Percentiles rank a stretch among this genome's conserved stretches.
Evolutionary conservation across 495 filamentous ascomycete species (phyloP).

Genomic region (Jackrogersella minutella): DNA sequence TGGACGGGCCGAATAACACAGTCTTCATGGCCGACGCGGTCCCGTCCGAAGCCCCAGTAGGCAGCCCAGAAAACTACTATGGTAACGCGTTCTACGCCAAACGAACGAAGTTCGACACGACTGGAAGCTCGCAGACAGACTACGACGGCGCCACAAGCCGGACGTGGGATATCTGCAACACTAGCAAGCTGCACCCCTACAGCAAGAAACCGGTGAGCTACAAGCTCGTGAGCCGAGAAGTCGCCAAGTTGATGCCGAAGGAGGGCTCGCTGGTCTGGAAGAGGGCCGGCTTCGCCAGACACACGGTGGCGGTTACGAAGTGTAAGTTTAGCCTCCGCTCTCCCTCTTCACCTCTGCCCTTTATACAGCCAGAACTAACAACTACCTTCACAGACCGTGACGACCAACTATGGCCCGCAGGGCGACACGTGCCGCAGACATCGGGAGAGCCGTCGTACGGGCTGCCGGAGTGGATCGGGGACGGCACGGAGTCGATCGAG

Average conservation of each 20-base stretch:
- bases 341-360: not conserved
- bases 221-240: slow-evolving; percentile 89
- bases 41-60: slow-evolving; percentile 71
- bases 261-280: slow-evolving; percentile 90
- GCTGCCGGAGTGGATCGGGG: slow-evolving; percentile 83
- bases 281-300: slow-evolving; percentile 87
- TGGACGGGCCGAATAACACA: slow-evolving; percentile 88
- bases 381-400: slow-evolving; percentile 68
- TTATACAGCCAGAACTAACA: not conserved
- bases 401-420: slow-evolving; percentile 89
- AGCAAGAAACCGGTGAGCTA: slow-evolving; percentile 88
- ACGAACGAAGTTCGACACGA: slow-evolving; percentile 80
- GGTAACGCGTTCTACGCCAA: slow-evolving; percentile 96
- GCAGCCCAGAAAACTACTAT: slow-evolving; percentile 83
- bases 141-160: slow-evolving; percentile 81
- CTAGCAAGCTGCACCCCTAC: slow-evolving; percentile 82
- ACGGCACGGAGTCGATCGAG: slow-evolving; percentile 74
- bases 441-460: slow-evolving; percentile 83
- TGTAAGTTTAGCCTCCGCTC: slow-evolving; percentile 63
- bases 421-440: slow-evolving; percentile 92
- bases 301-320: slow-evolving; percentile 91
- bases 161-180: slow-evolving; percentile 93
- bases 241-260: slow-evolving; percentile 81
- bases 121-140: slow-evolving; percentile 76
- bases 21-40: slow-evolving; percentile 83